Evolutionary conservation across 192 early-diverging fungal genomes (phyloP).

Genomic region (Mortierella alpina): DNA sequence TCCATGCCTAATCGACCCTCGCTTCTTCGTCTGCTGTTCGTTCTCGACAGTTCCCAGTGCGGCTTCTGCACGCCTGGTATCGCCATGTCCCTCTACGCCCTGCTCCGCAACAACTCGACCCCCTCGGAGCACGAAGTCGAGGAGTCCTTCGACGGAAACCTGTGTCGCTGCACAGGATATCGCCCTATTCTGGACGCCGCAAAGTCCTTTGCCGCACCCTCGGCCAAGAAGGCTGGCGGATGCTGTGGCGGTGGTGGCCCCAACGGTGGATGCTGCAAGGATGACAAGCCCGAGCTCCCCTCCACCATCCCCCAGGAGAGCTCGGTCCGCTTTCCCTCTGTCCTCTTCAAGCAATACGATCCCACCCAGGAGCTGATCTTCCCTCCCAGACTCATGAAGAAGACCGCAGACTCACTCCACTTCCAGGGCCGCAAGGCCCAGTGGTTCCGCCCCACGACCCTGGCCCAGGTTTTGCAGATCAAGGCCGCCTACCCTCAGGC

Average conservation of each 20-base stretch:
- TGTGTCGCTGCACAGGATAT: constrained; percentile 94
- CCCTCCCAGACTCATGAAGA: constrained; percentile 72
- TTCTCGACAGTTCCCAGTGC: constrained; percentile 74
- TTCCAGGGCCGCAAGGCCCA: constrained; percentile 62
- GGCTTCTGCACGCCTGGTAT: constrained; percentile 94
- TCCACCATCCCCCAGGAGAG: constrained; percentile 49
- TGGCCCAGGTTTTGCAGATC: constrained; percentile 62
- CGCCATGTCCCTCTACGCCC: constrained; percentile 87
- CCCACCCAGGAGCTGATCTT: constrained; percentile 75
- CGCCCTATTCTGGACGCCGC: constrained; percentile 88
- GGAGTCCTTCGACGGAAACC: constrained; percentile 86
- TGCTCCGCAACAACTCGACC: constrained; percentile 76
- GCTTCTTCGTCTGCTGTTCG: neutral
- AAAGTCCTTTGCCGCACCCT: constrained; percentile 62
- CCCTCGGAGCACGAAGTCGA: constrained; percentile 81
- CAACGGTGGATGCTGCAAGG: constrained; percentile 61
- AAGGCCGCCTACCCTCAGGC: constrained; percentile 69
- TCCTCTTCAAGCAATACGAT: constrained; percentile 70
- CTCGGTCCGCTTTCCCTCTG: constrained; percentile 46
- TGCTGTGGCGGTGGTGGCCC: constrained; percentile 52
- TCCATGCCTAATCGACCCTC: neutral
- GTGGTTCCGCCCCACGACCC: constrained; percentile 72
- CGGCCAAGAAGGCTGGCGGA: constrained; percentile 40
- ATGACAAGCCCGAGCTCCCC: constrained; percentile 45
- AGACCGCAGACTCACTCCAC: constrained; percentile 57